Percentiles rank a stretch among this genome's conserved stretches.
phyloP scores from a whole-genome alignment of 495 filamentous ascomycete genomes.

The Glonium stellatum region DNA sequence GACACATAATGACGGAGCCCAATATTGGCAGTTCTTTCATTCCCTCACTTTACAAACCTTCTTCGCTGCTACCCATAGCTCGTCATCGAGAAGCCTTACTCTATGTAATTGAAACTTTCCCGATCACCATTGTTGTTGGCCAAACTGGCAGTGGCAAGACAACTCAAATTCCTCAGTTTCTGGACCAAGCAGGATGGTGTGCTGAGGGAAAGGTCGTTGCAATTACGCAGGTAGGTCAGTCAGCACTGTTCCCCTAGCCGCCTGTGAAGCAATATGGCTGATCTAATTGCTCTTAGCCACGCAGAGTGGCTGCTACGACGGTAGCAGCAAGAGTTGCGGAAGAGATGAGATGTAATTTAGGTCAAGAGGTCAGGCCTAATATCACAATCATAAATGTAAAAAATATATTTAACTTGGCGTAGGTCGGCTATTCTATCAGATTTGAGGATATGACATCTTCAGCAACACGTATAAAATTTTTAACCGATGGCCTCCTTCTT shows the following conservation, averaged over 20 bases:
- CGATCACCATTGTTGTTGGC: slow-evolving; percentile 38
- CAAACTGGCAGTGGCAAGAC: slow-evolving; percentile 44
- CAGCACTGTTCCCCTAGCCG: not conserved
- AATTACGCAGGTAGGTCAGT: slow-evolving; percentile 72
- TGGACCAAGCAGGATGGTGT: slow-evolving; percentile 69
- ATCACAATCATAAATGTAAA: not conserved
- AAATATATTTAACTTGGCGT: not conserved
- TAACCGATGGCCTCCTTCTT: slow-evolving; percentile 92
- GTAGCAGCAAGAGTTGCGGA: slow-evolving; percentile 88
- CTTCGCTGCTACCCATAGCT: slow-evolving; percentile 40
- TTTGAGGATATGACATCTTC: slow-evolving; percentile 95
- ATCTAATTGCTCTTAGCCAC: slow-evolving; percentile 57
- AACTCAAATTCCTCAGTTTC: slow-evolving; percentile 43
- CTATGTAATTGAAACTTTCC: slow-evolving; percentile 40
- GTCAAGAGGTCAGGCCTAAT: slow-evolving; percentile 57
- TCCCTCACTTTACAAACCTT: slow-evolving; percentile 36
- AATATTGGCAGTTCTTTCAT: slow-evolving; percentile 9
- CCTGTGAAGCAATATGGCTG: not conserved
- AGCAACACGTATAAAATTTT: slow-evolving; percentile 84
- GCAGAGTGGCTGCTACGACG: slow-evolving; percentile 86
- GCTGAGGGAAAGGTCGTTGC: slow-evolving; percentile 74
- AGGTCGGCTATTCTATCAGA: slow-evolving; percentile 87
- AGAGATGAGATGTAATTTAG: slow-evolving; percentile 83
- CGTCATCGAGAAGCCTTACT: slow-evolving; percentile 36
- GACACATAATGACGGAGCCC: not conserved